phyloP scores from a whole-genome alignment of 2,329 filamentous ascomycete genomes.

The Magnaporthiopsis incrustans region DNA sequence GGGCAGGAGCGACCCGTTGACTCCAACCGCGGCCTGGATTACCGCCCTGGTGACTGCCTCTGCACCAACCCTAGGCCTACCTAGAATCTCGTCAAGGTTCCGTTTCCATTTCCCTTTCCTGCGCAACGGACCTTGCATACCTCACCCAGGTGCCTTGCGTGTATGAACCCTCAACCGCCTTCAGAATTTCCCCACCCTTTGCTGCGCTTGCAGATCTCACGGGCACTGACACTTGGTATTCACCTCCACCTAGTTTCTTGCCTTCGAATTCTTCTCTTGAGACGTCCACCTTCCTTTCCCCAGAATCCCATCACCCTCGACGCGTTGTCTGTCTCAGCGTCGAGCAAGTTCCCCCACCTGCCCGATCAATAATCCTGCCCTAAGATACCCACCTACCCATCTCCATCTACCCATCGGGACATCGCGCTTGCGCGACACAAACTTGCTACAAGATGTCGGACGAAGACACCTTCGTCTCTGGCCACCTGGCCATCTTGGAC shows the following conservation, averaged over 20 bases:
- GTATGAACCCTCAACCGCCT: background rate
- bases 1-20: background rate
- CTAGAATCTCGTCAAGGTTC: too few relatives aligned
- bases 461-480: background rate
- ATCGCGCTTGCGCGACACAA: too few relatives aligned
- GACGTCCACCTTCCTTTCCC: background rate
- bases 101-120: background rate
- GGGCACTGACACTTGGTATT: background rate
- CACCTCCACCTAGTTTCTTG: background rate
- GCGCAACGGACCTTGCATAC: background rate
- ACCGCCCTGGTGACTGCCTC: background rate
- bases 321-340: too few relatives aligned
- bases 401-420: too few relatives aligned
- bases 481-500: background rate
- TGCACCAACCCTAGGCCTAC: background rate
- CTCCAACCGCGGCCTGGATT: background rate
- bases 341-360: too few relatives aligned
- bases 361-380: too few relatives aligned
- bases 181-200: background rate
- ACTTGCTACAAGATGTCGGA: background rate
- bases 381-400: too few relatives aligned
- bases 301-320: too few relatives aligned
- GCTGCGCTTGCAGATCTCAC: background rate
- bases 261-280: background rate
- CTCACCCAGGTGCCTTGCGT: too few relatives aligned